Evolutionary conservation across 2,329 filamentous ascomycete species (phyloP).

Genomic region (Phialemoniopsis sp.): DNA sequence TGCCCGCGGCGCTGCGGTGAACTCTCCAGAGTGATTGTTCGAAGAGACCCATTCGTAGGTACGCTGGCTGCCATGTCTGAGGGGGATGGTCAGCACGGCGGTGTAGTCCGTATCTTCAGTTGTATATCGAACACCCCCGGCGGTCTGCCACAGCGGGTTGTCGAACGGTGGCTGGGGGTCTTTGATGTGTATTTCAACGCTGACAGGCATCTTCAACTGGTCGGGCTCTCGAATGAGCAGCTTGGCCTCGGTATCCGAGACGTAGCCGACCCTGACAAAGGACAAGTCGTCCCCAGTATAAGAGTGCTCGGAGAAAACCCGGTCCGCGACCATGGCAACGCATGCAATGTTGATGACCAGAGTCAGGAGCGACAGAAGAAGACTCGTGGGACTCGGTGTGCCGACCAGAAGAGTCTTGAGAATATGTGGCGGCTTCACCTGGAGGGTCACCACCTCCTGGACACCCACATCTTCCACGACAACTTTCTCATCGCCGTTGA

Average conservation of each 20-base stretch:
- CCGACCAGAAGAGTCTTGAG: conserved; percentile 70
- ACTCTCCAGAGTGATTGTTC: conserved; percentile 80
- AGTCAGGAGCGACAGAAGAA: conserved; percentile 61
- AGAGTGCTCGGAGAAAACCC: conserved; percentile 70
- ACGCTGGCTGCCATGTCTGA: conserved; percentile 63
- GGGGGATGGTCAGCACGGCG: conserved; percentile 59
- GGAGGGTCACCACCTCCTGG: conserved; percentile 57
- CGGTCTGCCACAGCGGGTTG: conserved; percentile 60
- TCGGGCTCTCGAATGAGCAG: conserved; percentile 85
- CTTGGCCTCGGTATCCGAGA: conserved; percentile 75
- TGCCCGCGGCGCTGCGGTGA: conserved; percentile 69
- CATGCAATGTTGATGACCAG: conserved; percentile 67
- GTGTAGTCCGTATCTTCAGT: conserved; percentile 82
- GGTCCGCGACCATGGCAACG: conserved; percentile 68
- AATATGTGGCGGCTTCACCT: conserved; percentile 50
- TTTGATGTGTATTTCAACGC: conserved; percentile 59
- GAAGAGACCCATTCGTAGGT: conserved; percentile 82
- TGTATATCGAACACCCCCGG: conserved; percentile 61
- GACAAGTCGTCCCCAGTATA: conserved; percentile 72
- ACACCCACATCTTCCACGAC: conserved; percentile 53
- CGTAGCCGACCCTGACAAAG: conserved; percentile 83
- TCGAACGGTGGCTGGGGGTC: conserved; percentile 48
- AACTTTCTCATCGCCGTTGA: conserved; percentile 23
- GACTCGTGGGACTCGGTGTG: conserved; percentile 67
- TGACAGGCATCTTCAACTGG: conserved; percentile 68